Evolutionary conservation across 805 yeast species (phyloP), one percentile per base, ranked within the genome.

Genomic region (Metschnikowia borealis): DNA sequence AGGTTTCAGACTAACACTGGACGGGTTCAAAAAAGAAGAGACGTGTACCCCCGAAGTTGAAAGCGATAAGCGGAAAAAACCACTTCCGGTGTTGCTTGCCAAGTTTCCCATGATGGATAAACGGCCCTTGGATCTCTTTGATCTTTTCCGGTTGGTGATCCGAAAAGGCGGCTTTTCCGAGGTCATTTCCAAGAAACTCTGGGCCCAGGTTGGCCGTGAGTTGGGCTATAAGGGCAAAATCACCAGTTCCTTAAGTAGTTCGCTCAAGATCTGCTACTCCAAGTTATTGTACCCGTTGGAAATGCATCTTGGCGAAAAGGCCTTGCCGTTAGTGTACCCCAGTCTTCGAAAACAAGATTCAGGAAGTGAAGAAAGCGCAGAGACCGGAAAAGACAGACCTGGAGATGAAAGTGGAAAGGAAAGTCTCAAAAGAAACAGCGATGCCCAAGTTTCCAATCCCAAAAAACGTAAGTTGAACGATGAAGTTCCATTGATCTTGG

Each of bases 181-280:
- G 10, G 90, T 88, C n/a, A 79, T 85, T 42, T 65, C 75, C 49
- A 78, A 77, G 49, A 85, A 86, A 59, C 71, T 81, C 42, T 89
- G 96, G 96, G 89, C 89, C 1, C 89, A 86, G 60, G 78, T 89
- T 8, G 92, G 92, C 13, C 73, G 90, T 48, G 96, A 87, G 58
- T 68, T 89, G 45, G 95, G 96, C 0, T 86, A 83, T 62, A 77
- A 81, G 32, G 89, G 89, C 2, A 78, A 82, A 56, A 82, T 83
- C 46, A 83, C 84, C 79, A 83, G 87, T 32, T 83, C 89, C 11
- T 64, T 86, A 41, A 82, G 89, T 13, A 79, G 89, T 14, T 78
- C 89, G 1, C 68, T 87, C 53, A 81, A 84, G 59, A 65, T 80
- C 1, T 79, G 86, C 0, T 84, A 84, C 59, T 73, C 75, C 51